phyloP scores from a whole-genome alignment of 2,329 filamentous ascomycete species.

The Podosphaera aphanis region DNA sequence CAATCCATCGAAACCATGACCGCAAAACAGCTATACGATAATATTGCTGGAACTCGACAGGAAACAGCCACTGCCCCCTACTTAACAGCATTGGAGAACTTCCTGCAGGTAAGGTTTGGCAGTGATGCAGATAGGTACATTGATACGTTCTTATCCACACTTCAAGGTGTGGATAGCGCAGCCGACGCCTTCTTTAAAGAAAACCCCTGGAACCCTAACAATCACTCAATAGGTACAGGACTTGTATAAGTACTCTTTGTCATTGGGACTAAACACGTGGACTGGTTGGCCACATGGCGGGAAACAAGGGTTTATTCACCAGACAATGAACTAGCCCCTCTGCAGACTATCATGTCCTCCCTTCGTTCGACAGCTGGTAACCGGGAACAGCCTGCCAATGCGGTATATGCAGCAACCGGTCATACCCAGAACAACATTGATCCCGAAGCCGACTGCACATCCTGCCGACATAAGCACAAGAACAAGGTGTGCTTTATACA shows the following conservation, averaged over 20 bases:
- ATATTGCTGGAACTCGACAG: too few relatives aligned
- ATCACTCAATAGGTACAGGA: background rate
- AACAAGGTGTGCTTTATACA: too few relatives aligned
- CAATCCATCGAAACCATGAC: too few relatives aligned
- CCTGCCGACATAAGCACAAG: too few relatives aligned
- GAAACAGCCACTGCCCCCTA: background rate
- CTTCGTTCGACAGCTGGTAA: background rate
- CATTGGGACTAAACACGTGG: background rate
- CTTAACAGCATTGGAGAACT: background rate
- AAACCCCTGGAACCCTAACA: background rate
- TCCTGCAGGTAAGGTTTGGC: background rate
- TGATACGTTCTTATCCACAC: background rate
- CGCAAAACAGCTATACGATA: too few relatives aligned
- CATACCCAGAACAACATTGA: background rate
- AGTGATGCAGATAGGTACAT: background rate
- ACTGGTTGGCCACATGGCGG: background rate
- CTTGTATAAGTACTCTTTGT: background rate
- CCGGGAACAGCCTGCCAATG: background rate
- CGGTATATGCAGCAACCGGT: background rate
- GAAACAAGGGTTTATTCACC: background rate
- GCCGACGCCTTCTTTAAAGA: background rate
- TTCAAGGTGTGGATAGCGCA: background rate
- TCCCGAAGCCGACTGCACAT: too few relatives aligned
- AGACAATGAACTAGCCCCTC: background rate
- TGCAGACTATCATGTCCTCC: background rate